Evolutionary conservation across 2,329 filamentous ascomycete species (phyloP).

Genomic region (Sodiomyces alkalinus): DNA sequence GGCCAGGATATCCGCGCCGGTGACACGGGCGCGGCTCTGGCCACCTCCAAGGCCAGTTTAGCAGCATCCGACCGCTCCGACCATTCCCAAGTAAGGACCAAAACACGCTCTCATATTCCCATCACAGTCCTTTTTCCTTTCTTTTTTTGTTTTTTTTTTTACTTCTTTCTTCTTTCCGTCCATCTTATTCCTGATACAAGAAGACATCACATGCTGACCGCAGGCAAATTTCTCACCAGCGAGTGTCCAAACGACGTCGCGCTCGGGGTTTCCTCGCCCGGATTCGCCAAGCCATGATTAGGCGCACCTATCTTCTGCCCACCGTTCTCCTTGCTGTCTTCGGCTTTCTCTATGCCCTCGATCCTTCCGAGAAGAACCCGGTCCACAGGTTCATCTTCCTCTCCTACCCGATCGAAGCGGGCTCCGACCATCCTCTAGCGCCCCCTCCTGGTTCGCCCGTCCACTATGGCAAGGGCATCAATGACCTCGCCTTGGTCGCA

Average conservation of each 20-base stretch:
- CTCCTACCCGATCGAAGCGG: conserved; percentile 59
- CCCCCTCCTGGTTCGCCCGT: conserved; percentile 49
- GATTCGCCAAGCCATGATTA: conserved; percentile 39
- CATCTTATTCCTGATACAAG: no score
- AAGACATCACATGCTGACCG: conserved; percentile 3
- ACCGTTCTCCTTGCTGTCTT: conserved; percentile 51
- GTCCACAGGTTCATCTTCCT: conserved; percentile 75
- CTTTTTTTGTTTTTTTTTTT: no score
- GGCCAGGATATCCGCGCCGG: conserved; percentile 37
- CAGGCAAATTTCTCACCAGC: no score
- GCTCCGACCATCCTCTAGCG: conserved; percentile 23
- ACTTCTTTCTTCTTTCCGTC: no score
- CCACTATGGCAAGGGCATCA: conserved; percentile 79
- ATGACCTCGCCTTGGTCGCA: conserved; percentile 72
- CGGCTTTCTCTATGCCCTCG: conserved; percentile 53
- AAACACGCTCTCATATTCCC: no score
- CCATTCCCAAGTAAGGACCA: no score
- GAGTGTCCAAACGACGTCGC: conserved; percentile 38
- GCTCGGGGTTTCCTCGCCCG: conserved; percentile 30
- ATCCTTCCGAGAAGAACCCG: conserved; percentile 66
- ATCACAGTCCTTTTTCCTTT: neutral
- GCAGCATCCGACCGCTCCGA: conserved; percentile 1
- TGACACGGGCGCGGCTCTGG: conserved; percentile 39
- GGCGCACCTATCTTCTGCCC: conserved; percentile 50
- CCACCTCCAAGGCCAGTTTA: conserved; percentile 20